A percentile compares a stretch with the other conserved stretches of the same genome.
Evolutionary conservation across 805 yeast species (phyloP).

Genomic region (Saccharomyces cerevisiae): DNA sequence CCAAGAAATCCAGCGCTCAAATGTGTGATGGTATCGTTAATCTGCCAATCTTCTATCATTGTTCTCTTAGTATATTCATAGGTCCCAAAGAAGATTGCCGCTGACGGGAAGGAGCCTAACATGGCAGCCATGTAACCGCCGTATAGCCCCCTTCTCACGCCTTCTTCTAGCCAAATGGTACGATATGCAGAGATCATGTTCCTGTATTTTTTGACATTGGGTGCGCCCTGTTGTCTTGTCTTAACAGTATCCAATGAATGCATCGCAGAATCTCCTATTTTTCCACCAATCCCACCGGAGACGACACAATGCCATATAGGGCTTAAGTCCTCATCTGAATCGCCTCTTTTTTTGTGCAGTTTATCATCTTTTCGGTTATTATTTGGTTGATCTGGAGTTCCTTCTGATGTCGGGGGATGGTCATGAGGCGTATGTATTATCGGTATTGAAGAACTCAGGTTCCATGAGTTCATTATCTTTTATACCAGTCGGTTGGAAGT

Average conservation of each 20-base stretch:
- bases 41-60: slow-evolving; percentile 50
- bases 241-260: slow-evolving; percentile 95
- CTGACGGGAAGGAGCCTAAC: slow-evolving; percentile 87
- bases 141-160: slow-evolving; percentile 73
- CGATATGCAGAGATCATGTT: slow-evolving; percentile 68
- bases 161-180: slow-evolving; percentile 78
- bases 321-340: slow-evolving; percentile 2
- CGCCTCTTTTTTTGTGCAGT: neutral
- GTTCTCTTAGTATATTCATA: slow-evolving; percentile 75
- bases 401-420: neutral
- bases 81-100: slow-evolving; percentile 88
- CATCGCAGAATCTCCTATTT: slow-evolving; percentile 86
- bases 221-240: slow-evolving; percentile 95
- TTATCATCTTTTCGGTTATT: slow-evolving; percentile 2
- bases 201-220: slow-evolving; percentile 51
- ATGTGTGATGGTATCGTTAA: slow-evolving; percentile 75
- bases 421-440: slow-evolving; percentile 5
- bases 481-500: slow-evolving; percentile 1
- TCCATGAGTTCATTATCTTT: slow-evolving; percentile 3
- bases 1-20: slow-evolving; percentile 87
- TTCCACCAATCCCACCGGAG: slow-evolving; percentile 94
- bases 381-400: slow-evolving; percentile 1
- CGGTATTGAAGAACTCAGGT: slow-evolving; percentile 8
- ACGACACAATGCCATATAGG: slow-evolving; percentile 55
- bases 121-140: slow-evolving; percentile 91